Evolutionary conservation across 1,139 yeast species (phyloP).

Genomic region (Pichia sp.): DNA sequence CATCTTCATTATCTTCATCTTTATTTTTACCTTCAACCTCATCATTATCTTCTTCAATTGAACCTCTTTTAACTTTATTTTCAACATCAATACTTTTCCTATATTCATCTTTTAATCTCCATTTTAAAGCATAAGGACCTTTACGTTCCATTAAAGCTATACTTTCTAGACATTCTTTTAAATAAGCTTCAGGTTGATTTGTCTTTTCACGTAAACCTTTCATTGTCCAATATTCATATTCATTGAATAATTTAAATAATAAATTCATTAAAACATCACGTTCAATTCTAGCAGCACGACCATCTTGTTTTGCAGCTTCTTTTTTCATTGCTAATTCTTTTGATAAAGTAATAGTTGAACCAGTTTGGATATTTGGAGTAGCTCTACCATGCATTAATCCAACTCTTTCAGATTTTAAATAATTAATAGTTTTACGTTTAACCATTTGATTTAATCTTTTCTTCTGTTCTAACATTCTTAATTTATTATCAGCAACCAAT

Average conservation of each 20-base stretch:
- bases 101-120: constrained; percentile 85
- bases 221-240: constrained; percentile 94
- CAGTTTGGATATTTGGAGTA: constrained; percentile 70
- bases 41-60: constrained; percentile 43
- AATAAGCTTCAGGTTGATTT: constrained; percentile 89
- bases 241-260: constrained; percentile 83
- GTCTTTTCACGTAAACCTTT: constrained; percentile 92
- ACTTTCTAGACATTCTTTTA: constrained; percentile 84
- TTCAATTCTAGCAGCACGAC: constrained; percentile 92
- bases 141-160: constrained; percentile 86
- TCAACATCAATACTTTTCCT: constrained; percentile 75
- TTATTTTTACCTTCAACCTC: constrained; percentile 37
- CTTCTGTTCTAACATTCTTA: constrained; percentile 44
- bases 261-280: constrained; percentile 86
- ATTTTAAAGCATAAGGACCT: constrained; percentile 94
- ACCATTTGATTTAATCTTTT: constrained; percentile 33
- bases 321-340: constrained; percentile 36
- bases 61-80: constrained; percentile 51
- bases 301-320: constrained; percentile 48
- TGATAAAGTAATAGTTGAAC: constrained; percentile 59
- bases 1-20: constrained; percentile 32
- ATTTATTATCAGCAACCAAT: constrained; percentile 65
- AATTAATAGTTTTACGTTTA: constrained; percentile 36
- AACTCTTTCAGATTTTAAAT: constrained; percentile 49
- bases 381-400: constrained; percentile 85